A percentile compares a stretch with the other conserved stretches of the same genome.
These are phyloP conservation scores for Apocynum venetum DNA, from an alignment of 257 asterid genomes.

Conservation along the genomic window DNA sequence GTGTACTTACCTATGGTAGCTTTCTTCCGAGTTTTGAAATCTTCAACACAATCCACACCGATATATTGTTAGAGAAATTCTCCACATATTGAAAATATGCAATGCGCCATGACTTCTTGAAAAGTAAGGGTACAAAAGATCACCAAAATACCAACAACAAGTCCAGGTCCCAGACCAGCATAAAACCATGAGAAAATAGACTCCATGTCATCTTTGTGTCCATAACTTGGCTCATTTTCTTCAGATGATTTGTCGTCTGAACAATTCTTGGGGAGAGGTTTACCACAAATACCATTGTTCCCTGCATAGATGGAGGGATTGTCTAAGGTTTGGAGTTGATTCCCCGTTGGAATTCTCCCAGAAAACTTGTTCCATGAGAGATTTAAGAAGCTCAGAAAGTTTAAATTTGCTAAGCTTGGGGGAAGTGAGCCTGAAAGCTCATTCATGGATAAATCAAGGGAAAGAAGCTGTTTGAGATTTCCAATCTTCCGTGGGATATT, in stretches of 20 bases:
- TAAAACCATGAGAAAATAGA: neutral
- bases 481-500: conserved; percentile 30
- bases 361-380: conserved; percentile 27
- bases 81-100: conserved; percentile 10
- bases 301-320: conserved; percentile 1
- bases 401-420: conserved; percentile 20
- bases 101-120: conserved; percentile 16
- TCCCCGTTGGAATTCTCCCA: conserved; percentile 31
- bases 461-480: conserved; percentile 19
- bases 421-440: conserved; percentile 29
- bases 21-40: too few relatives aligned
- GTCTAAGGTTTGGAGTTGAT: conserved; percentile 25
- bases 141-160: conserved; percentile 20
- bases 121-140: conserved; percentile 1
- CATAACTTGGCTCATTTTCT: neutral
- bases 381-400: conserved; percentile 31
- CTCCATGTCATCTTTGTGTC: neutral
- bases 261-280: neutral
- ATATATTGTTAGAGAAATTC: neutral
- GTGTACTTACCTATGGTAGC: too few relatives aligned
- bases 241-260: neutral
- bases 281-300: conserved; percentile 3
- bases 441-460: conserved; percentile 34
- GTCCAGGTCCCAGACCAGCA: conserved; percentile 19
- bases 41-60: too few relatives aligned